Percentiles rank a stretch among this genome's conserved stretches.
Conservation (phyloP, 2,329 filamentous ascomycete species). For the Penicillium thymicola region DNA sequence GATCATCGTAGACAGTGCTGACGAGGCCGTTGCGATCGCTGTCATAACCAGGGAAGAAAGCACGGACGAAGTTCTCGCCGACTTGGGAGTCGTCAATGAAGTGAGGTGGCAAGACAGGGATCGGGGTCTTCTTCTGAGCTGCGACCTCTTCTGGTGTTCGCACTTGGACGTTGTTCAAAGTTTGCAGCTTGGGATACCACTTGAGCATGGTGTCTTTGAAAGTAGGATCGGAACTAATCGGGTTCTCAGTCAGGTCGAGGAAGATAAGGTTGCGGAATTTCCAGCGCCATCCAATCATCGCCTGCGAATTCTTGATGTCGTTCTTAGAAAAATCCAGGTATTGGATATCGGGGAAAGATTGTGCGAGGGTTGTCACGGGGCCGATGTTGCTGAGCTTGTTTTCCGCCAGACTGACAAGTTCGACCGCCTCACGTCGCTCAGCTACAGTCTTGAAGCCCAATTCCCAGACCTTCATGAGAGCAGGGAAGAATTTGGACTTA, state of each 20-base stretch:
- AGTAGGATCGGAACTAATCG: conserved; percentile 61
- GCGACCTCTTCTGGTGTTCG: conserved; percentile 69
- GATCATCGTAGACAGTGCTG: conserved; percentile 68
- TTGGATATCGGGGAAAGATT: conserved; percentile 78
- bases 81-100: conserved; percentile 73
- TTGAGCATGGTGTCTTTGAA: conserved; percentile 67
- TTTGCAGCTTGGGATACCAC: conserved; percentile 79
- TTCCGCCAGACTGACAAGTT: conserved; percentile 75
- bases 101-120: conserved; percentile 60
- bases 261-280: conserved; percentile 78
- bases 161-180: conserved; percentile 71
- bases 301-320: conserved; percentile 64
- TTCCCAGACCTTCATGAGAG: conserved; percentile 83
- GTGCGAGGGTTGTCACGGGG: conserved; percentile 70
- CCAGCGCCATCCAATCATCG: conserved; percentile 71
- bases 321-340: conserved; percentile 89
- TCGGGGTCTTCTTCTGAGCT: conserved; percentile 57
- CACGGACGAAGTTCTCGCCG: conserved; percentile 70
- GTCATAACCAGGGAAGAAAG: conserved; percentile 74
- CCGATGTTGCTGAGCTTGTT: conserved; percentile 73
- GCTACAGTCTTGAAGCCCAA: conserved; percentile 68
- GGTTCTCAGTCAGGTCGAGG: conserved; percentile 73
- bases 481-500: conserved; percentile 84
- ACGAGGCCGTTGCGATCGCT: conserved; percentile 63
- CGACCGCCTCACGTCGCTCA: conserved; percentile 72